phyloP scores from a whole-genome alignment of 345 rosid genomes.

The Aegle marmelos region DNA sequence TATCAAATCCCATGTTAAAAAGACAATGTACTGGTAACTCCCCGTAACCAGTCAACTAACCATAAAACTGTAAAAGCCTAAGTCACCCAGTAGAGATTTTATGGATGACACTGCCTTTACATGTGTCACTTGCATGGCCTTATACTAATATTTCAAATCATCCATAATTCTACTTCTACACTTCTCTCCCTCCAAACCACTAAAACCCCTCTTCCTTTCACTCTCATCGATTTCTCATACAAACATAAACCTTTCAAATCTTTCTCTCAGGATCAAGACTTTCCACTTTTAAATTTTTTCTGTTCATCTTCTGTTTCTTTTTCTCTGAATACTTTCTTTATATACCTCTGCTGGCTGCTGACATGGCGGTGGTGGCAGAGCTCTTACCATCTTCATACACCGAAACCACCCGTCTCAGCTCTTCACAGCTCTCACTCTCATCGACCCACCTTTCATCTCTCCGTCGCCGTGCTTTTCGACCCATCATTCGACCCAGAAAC shows the following conservation, averaged over 20 bases:
- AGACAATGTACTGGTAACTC: background rate
- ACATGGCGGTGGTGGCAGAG: slow-evolving; percentile 76
- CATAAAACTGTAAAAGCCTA: no score
- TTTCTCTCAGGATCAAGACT: background rate
- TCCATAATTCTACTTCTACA: background rate
- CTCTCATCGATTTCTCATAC: slow-evolving; percentile 15
- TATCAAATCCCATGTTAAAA: background rate
- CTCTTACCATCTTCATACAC: slow-evolving; percentile 46
- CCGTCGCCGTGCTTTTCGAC: slow-evolving; percentile 47
- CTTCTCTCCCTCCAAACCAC: slow-evolving; percentile 11
- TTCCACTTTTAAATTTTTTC: no score
- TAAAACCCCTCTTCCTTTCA: slow-evolving; percentile 10
- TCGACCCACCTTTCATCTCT: slow-evolving; percentile 44
- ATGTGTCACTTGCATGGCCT: slow-evolving; percentile 62
- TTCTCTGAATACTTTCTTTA: background rate
- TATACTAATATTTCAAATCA: slow-evolving; percentile 23
- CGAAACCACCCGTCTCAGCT: slow-evolving; percentile 33
- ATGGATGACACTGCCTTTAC: slow-evolving; percentile 35
- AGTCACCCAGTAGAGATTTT: slow-evolving; percentile 1
- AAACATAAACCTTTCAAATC: background rate
- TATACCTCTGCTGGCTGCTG: slow-evolving; percentile 27
- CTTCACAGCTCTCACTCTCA: slow-evolving; percentile 55
- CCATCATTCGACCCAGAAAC: slow-evolving; percentile 30
- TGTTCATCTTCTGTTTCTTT: background rate
- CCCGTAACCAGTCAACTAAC: no score